phyloP scores from a whole-genome alignment of 805 yeast species.

The Yarrowia hollandica region DNA sequence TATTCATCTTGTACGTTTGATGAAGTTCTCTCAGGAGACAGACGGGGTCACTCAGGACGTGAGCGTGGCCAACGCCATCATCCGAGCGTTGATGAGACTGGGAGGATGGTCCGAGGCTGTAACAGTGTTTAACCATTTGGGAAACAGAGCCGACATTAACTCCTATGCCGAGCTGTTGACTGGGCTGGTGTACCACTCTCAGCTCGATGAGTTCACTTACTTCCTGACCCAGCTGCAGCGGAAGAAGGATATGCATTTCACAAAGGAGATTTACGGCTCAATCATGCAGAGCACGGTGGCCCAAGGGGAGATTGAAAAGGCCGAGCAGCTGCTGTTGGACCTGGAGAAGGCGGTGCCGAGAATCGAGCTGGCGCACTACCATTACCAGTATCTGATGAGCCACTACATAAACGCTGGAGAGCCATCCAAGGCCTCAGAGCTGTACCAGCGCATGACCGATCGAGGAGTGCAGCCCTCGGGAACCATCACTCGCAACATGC shows the following conservation, averaged over 20 bases:
- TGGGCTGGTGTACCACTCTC: not conserved
- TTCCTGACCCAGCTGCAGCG: slow-evolving; percentile 2
- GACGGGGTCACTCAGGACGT: not conserved
- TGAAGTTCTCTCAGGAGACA: not conserved
- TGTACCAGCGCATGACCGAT: not conserved
- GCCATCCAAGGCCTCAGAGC: not conserved
- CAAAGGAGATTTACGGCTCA: not conserved
- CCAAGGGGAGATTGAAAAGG: not conserved
- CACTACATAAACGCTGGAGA: not conserved
- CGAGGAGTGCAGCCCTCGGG: not conserved
- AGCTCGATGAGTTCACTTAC: not conserved
- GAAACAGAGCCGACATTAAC: not conserved
- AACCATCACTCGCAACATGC: not conserved
- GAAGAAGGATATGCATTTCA: not conserved
- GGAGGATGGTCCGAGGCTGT: slow-evolving; percentile 23
- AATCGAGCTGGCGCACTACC: not conserved
- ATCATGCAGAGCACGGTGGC: slow-evolving; percentile 1
- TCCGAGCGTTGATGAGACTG: slow-evolving; percentile 13
- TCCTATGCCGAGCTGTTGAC: not conserved
- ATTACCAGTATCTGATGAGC: slow-evolving; percentile 10
- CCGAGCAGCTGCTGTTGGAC: not conserved
- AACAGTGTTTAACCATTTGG: not conserved
- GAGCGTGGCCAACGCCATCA: not conserved
- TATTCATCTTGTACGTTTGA: not conserved
- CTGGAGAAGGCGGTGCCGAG: not conserved